Evolutionary conservation across 495 filamentous ascomycete species (phyloP).

Genomic region (Xylaria castorea): DNA sequence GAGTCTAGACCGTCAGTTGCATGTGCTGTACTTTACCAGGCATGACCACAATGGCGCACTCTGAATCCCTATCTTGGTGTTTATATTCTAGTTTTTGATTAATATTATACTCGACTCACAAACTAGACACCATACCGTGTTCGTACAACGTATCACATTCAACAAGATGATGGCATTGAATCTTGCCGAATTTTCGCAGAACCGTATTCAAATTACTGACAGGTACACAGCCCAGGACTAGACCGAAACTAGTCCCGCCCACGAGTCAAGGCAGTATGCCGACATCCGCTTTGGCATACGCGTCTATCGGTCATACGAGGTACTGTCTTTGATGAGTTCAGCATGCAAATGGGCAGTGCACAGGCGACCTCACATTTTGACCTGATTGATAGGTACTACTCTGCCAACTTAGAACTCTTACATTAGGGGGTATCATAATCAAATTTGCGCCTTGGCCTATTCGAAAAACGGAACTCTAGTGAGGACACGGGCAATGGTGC

Average conservation of each 20-base stretch:
- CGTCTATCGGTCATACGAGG: background rate
- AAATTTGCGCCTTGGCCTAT: constrained; percentile 1
- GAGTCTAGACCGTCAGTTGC: background rate
- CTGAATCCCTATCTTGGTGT: background rate
- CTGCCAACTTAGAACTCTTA: background rate
- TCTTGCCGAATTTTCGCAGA: constrained; percentile 2
- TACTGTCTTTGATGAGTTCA: background rate
- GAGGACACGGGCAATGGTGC: background rate
- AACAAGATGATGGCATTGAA: background rate
- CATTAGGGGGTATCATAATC: constrained; percentile 21
- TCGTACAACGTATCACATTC: background rate
- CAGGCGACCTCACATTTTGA: background rate
- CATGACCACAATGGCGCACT: background rate
- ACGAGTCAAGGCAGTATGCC: constrained; percentile 9
- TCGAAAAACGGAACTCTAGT: background rate
- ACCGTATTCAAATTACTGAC: background rate
- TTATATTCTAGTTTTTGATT: background rate
- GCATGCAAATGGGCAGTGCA: background rate
- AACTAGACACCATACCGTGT: background rate
- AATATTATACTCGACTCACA: background rate
- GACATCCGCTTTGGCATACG: constrained; percentile 14
- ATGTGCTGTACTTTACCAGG: background rate
- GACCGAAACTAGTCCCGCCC: constrained; percentile 6
- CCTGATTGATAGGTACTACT: background rate
- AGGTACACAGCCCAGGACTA: background rate